Evolutionary conservation across 208 protist genomes (phyloP).

Genomic region (Trichomonas vaginalis): DNA sequence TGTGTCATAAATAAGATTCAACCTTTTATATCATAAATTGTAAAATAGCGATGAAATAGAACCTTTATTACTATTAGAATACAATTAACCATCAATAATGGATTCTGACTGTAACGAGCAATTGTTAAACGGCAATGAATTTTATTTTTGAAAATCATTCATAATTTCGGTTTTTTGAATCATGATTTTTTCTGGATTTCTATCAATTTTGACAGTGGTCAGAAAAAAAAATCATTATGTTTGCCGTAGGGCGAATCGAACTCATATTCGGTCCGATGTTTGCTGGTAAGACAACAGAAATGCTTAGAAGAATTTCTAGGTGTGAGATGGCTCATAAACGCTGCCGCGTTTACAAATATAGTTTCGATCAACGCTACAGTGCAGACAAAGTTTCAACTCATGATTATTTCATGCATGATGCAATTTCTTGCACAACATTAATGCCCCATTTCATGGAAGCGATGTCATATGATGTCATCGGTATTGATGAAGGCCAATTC

Average conservation of each 20-base stretch:
- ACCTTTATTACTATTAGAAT: no score
- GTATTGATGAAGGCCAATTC: constrained; percentile 63
- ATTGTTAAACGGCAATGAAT: no score
- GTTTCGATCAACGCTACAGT: constrained; percentile 60
- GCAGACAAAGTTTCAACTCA: constrained; percentile 55
- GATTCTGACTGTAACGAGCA: no score
- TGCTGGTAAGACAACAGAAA: constrained; percentile 67
- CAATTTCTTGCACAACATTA: neutral
- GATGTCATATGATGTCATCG: constrained; percentile 59
- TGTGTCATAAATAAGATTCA: no score
- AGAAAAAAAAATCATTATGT: no score
- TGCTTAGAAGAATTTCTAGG: constrained; percentile 63
- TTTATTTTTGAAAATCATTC: no score
- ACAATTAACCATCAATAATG: no score
- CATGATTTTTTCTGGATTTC: no score
- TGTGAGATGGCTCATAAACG: constrained; percentile 51
- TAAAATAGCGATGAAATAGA: no score
- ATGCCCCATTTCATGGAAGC: constrained; percentile 37
- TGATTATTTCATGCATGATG: constrained; percentile 45
- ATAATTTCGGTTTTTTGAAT: no score
- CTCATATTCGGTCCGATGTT: constrained; percentile 83
- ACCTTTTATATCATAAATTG: no score
- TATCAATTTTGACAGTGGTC: no score
- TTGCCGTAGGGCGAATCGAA: constrained; percentile 49
- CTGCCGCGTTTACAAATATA: constrained; percentile 70